A percentile compares a stretch with the other conserved stretches of the same genome.
Evolutionary conservation across 805 yeast genomes (phyloP).

Genomic region (Clavispora vitiphila): DNA sequence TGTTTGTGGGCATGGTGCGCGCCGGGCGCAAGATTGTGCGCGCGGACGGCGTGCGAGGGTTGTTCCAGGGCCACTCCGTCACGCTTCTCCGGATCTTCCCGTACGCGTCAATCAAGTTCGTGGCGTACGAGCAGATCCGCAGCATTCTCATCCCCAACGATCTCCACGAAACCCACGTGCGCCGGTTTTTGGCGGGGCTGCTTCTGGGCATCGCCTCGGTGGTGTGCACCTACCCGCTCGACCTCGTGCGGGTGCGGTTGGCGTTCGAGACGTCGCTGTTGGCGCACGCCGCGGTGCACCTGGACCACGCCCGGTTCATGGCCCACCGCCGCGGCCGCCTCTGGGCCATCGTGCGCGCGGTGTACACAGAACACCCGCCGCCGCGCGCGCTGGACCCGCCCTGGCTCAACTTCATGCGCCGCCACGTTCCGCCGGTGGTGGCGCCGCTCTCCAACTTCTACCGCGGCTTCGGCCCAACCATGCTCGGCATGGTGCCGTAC

Average conservation of each 20-base stretch:
- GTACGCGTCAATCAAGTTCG: conserved; percentile 94
- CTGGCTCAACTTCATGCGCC: conserved; percentile 33
- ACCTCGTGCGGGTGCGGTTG: conserved; percentile 81
- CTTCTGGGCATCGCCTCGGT: conserved; percentile 86
- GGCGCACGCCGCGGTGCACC: conserved; percentile 21
- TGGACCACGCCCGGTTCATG: conserved; percentile 20
- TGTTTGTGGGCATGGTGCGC: conserved; percentile 64
- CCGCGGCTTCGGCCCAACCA: conserved; percentile 91
- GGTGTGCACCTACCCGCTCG: conserved; percentile 86
- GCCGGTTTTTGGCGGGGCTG: conserved; percentile 85
- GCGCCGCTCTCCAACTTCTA: conserved; percentile 65
- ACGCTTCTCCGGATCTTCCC: conserved; percentile 90
- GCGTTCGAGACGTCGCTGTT: conserved; percentile 73
- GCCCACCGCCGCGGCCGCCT: conserved; percentile 26
- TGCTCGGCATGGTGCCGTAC: conserved; percentile 93
- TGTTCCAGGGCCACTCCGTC: conserved; percentile 94
- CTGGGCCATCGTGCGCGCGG: conserved; percentile 25
- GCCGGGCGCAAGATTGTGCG: conserved; percentile 67
- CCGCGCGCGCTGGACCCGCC: conserved; percentile 27
- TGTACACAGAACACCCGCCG: conserved; percentile 35
- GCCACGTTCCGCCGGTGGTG: conserved; percentile 25
- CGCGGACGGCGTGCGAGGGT: conserved; percentile 71
- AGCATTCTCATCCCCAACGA: conserved; percentile 71
- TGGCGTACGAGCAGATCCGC: conserved; percentile 91
- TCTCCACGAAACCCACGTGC: conserved; percentile 67